Base-by-base conservation (phyloP, 176 grass and related monocot species). In the Paspalum vaginatum region DNA sequence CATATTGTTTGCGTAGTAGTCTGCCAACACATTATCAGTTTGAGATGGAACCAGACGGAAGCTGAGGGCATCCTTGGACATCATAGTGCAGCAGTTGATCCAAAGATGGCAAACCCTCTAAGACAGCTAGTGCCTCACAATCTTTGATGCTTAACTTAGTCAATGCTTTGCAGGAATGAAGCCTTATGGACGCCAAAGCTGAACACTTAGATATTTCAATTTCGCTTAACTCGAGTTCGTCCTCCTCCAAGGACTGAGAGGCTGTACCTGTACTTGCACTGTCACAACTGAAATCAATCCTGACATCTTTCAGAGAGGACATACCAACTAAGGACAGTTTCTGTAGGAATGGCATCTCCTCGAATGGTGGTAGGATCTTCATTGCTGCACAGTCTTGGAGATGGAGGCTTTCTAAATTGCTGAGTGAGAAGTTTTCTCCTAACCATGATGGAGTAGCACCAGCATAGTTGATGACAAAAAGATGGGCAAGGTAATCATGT, bases 261-360 rank as follows among this genome's bases (percentile, higher is more conserved):
- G 18, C 18, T 57, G 54, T 22, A 21, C 4, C 20, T 49, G 0
- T 82, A 9, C 18, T 71, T 1, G 55, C 26, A 61, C 17, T 21
- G 11, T 22, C 41, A 16, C 2, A 25, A 25, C 46, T 20, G 12
- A 83, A 65, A 22, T 84, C 82, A 25, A 84, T 60, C 42, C 4
- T 40, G 13, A 85, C 14, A 24, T 85, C 45, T 7, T 25, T 78
- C 65, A 85, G 45, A 52, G 54, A 59, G 7, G 64, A 51, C 74
- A 85, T 20, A 51, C 83, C 83, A 26, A 85, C 9, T 44, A 85
- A 78, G 9, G 74, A 70, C 11, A 85, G 32, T 12, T 11, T 85
- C 74, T 78, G 38, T 32, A 85, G 74, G 45, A 18, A 85, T 48
- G 14, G 14, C 74, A 85, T 9, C 25, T 70, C 1, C 10, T 59